Evolutionary conservation across 2,329 filamentous ascomycete genomes (phyloP).

Genomic region (Zymoseptoria brevis): DNA sequence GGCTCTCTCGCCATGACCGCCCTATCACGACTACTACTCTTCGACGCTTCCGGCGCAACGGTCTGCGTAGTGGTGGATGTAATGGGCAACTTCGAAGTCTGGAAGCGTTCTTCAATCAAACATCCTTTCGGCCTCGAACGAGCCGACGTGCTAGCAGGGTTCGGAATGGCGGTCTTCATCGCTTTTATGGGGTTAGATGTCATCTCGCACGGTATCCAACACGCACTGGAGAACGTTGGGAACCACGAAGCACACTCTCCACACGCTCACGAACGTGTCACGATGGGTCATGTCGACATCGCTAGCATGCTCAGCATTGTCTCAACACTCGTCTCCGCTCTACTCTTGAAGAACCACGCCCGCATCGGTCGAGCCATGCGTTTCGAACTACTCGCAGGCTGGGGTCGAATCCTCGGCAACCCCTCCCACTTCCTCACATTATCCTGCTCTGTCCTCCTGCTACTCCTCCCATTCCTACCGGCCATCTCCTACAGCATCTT

Average conservation of each 20-base stretch:
- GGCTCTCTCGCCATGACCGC: constrained; percentile 87
- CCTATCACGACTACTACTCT: constrained; percentile 86
- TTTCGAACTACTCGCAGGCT: constrained; percentile 69
- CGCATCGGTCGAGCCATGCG: constrained; percentile 88
- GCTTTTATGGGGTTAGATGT: constrained; percentile 97
- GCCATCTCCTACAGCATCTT: constrained; percentile 75
- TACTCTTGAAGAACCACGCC: constrained; percentile 80
- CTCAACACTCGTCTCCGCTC: constrained; percentile 77
- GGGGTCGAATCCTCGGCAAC: constrained; percentile 75
- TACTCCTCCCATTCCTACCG: constrained; percentile 73
- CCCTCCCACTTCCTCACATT: constrained; percentile 92
- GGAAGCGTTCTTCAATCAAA: constrained; percentile 83
- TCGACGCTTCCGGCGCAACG: constrained; percentile 85
- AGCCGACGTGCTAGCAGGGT: constrained; percentile 87
- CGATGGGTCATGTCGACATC: constrained; percentile 69
- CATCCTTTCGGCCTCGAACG: constrained; percentile 88
- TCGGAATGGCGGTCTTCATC: constrained; percentile 90
- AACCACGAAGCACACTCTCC: constrained; percentile 59
- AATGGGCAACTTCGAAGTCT: constrained; percentile 93
- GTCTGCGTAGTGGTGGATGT: constrained; percentile 91
- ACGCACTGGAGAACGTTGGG: constrained; percentile 70
- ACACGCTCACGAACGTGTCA: constrained; percentile 54
- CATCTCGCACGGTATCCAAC: constrained; percentile 86
- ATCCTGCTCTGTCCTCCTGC: constrained; percentile 70
- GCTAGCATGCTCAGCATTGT: constrained; percentile 74